Conservation (phyloP, 306 rosid species). For the Benincasa hispida region DNA sequence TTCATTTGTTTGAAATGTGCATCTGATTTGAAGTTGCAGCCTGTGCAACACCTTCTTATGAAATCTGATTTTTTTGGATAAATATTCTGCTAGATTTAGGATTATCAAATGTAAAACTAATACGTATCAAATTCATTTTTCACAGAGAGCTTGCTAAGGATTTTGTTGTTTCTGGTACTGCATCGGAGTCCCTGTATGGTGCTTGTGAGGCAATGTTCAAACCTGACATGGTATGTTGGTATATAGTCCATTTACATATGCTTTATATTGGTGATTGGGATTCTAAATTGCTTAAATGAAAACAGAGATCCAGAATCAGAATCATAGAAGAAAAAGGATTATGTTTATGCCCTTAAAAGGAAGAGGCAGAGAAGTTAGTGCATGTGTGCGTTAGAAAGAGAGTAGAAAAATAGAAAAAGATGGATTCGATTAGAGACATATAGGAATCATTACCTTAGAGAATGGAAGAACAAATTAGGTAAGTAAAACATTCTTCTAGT, state of each 20-base stretch:
- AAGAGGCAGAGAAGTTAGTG: background rate
- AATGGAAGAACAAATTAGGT: background rate
- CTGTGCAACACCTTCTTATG: background rate
- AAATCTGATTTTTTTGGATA: background rate
- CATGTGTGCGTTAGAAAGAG: background rate
- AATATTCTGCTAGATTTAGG: background rate
- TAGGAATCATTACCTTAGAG: background rate
- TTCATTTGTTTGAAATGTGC: background rate
- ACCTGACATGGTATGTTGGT: conserved; percentile 77
- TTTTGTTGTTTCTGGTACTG: conserved; percentile 93
- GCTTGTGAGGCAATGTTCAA: conserved; percentile 97
- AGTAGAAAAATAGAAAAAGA: background rate
- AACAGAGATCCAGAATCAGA: background rate
- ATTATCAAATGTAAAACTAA: background rate
- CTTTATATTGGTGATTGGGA: background rate
- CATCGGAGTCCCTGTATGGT: conserved; percentile 96
- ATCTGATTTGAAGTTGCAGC: background rate
- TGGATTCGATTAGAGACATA: background rate
- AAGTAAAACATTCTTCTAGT: background rate
- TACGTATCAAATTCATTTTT: conserved; percentile 7
- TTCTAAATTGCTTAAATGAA: background rate
- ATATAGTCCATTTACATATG: background rate
- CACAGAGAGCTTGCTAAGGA: conserved; percentile 95
- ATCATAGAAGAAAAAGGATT: background rate
- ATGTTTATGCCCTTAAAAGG: background rate